Evolutionary conservation across 495 filamentous ascomycete species (phyloP).

Genomic region (Parmelia sp.): DNA sequence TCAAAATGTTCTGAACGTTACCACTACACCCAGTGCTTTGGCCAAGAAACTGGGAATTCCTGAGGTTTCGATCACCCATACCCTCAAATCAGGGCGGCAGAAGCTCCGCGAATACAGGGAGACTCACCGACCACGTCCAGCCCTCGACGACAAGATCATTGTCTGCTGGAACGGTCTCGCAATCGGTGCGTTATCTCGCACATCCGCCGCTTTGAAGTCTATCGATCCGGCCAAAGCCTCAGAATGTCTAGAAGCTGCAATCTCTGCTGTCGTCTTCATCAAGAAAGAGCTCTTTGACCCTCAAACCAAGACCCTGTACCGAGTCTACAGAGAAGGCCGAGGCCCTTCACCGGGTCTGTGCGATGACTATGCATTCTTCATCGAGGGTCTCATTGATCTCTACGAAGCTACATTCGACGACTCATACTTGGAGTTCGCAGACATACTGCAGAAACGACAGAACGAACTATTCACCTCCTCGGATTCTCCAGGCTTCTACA

Average conservation of each 20-base stretch:
- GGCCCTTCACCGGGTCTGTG: slow-evolving; percentile 75
- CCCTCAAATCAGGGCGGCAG: slow-evolving; percentile 60
- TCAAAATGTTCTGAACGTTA: slow-evolving; percentile 55
- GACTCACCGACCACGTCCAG: slow-evolving; percentile 69
- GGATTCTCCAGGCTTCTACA: slow-evolving; percentile 65
- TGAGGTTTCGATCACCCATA: slow-evolving; percentile 44
- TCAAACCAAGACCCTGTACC: slow-evolving; percentile 53
- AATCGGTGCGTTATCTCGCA: slow-evolving; percentile 72
- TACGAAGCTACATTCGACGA: slow-evolving; percentile 85
- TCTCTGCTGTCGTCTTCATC: slow-evolving; percentile 68
- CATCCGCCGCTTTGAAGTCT: slow-evolving; percentile 56
- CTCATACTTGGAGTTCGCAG: slow-evolving; percentile 72
- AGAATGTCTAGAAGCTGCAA: slow-evolving; percentile 58
- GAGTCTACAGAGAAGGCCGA: slow-evolving; percentile 69
- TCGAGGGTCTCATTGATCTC: slow-evolving; percentile 75
- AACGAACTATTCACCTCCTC: slow-evolving; percentile 62
- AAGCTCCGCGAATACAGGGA: slow-evolving; percentile 70
- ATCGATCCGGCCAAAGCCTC: slow-evolving; percentile 52
- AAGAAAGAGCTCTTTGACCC: slow-evolving; percentile 69
- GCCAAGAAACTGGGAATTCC: slow-evolving; percentile 72
- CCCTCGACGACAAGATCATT: slow-evolving; percentile 86
- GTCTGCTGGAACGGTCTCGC: slow-evolving; percentile 85
- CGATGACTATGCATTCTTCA: slow-evolving; percentile 91
- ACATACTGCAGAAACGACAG: slow-evolving; percentile 70
- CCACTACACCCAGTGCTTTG: slow-evolving; percentile 56